Conservation (phyloP, 2,329 filamentous ascomycete genomes). For the Colletotrichum limetticola region DNA sequence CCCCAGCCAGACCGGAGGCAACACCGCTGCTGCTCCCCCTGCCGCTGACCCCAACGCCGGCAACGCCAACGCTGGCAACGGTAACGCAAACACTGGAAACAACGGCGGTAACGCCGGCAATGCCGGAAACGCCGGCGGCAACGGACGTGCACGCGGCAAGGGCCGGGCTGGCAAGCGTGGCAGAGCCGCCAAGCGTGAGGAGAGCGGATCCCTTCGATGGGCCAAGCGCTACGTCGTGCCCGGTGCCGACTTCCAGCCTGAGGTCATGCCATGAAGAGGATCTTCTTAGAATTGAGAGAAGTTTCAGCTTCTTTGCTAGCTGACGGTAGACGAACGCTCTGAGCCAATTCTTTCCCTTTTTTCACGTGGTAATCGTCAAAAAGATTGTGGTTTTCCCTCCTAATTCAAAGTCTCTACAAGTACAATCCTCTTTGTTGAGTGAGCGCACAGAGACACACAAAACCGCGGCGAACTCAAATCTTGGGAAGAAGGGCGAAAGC, state of each 20-base stretch:
- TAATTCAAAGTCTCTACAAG: conserved; percentile 10
- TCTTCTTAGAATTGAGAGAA: not conserved
- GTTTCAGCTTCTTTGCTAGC: not conserved
- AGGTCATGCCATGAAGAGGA: conserved; percentile 18
- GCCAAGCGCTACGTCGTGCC: conserved; percentile 30
- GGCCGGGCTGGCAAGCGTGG: conserved; percentile 2
- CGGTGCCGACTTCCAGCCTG: conserved; percentile 17
- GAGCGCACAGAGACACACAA: conserved; percentile 4
- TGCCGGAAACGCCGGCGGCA: conserved; percentile 4
- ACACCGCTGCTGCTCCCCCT: conserved; percentile 29
- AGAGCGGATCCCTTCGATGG: conserved; percentile 12
- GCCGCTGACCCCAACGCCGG: not conserved
- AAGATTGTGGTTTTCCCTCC: not conserved
- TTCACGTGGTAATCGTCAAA: not conserved
- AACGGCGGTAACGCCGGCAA: conserved; percentile 34
- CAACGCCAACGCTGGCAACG: conserved; percentile 7
- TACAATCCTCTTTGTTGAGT: not conserved
- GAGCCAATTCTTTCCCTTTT: not conserved
- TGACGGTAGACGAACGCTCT: not conserved
- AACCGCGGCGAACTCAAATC: not conserved
- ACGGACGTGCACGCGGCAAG: not conserved
- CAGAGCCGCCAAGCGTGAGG: conserved; percentile 9
- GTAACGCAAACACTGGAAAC: conserved; percentile 36
- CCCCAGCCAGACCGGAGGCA: conserved; percentile 15
- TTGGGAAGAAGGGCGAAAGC: not conserved